phyloP scores from a whole-genome alignment of 179 eudicot genomes.

The Beta corolliflora region DNA sequence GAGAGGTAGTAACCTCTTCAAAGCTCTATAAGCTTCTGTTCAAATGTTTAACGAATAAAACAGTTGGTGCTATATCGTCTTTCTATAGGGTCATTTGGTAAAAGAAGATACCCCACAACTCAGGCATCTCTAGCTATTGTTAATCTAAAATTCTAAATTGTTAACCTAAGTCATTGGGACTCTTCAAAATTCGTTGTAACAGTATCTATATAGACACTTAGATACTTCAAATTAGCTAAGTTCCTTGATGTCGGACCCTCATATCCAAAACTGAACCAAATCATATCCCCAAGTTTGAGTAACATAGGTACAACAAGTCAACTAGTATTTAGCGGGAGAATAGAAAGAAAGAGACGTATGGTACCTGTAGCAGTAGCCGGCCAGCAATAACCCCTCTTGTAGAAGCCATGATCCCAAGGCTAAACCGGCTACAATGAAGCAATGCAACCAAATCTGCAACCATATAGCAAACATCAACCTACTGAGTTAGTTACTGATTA shows the following conservation, averaged over 20 bases:
- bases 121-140: background rate
- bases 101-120: background rate
- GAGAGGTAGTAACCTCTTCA: background rate
- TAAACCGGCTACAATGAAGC: slow-evolving; percentile 89
- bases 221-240: background rate
- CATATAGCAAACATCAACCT: background rate
- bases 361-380: slow-evolving; percentile 80
- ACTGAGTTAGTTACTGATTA: no score
- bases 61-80: background rate
- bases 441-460: slow-evolving; percentile 81
- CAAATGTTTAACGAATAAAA: background rate
- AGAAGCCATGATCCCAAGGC: no score
- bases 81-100: background rate
- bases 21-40: background rate
- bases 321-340: background rate
- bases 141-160: background rate
- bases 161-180: background rate
- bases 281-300: background rate
- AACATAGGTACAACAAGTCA: background rate
- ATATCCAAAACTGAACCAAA: background rate
- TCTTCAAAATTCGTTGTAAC: background rate
- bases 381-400: no score
- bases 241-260: background rate
- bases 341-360: background rate
- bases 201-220: background rate